phyloP scores from a whole-genome alignment of 2,329 filamentous ascomycete species.

The Ascochyta clinopodiicola region DNA sequence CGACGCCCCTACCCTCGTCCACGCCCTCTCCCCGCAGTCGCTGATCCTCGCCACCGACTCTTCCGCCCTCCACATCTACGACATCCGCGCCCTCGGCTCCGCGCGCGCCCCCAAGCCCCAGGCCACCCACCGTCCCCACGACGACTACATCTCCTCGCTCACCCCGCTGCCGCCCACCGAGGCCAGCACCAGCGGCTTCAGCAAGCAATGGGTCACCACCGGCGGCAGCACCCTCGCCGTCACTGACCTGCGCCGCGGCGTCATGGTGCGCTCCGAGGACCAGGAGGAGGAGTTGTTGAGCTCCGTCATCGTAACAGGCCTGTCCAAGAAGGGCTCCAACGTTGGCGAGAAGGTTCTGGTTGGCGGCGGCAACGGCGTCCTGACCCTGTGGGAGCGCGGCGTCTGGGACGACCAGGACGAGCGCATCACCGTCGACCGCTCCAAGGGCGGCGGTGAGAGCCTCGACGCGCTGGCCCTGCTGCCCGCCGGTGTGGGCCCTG shows the following conservation, averaged over 20 bases:
- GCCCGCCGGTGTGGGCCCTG: slow-evolving; percentile 71
- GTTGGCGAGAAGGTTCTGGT: slow-evolving; percentile 79
- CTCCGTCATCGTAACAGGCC: slow-evolving; percentile 76
- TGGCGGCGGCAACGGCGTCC: slow-evolving; percentile 77
- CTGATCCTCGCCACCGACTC: slow-evolving; percentile 91
- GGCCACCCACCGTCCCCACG: slow-evolving; percentile 84
- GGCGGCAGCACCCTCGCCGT: slow-evolving; percentile 90
- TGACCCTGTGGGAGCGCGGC: slow-evolving; percentile 93
- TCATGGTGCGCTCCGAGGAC: slow-evolving; percentile 88
- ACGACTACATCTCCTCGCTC: slow-evolving; percentile 90
- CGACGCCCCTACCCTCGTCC: slow-evolving; percentile 81
- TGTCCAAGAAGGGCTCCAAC: slow-evolving; percentile 72
- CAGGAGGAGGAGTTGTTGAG: slow-evolving; percentile 94
- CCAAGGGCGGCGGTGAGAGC: slow-evolving; percentile 72
- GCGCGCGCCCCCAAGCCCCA: slow-evolving; percentile 63
- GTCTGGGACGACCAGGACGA: slow-evolving; percentile 96
- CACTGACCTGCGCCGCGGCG: slow-evolving; percentile 84
- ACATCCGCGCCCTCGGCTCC: slow-evolving; percentile 68
- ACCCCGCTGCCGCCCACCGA: slow-evolving; percentile 80
- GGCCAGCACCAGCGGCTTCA: slow-evolving; percentile 83
- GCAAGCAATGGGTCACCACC: slow-evolving; percentile 94
- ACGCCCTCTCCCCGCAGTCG: slow-evolving; percentile 84
- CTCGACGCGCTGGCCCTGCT: slow-evolving; percentile 78
- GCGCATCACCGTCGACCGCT: slow-evolving; percentile 75
- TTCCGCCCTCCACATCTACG: slow-evolving; percentile 85